Evolutionary conservation across 768 basidiomycete species (phyloP), one percentile per base, ranked within the genome.

Genomic region (Chiua virens): DNA sequence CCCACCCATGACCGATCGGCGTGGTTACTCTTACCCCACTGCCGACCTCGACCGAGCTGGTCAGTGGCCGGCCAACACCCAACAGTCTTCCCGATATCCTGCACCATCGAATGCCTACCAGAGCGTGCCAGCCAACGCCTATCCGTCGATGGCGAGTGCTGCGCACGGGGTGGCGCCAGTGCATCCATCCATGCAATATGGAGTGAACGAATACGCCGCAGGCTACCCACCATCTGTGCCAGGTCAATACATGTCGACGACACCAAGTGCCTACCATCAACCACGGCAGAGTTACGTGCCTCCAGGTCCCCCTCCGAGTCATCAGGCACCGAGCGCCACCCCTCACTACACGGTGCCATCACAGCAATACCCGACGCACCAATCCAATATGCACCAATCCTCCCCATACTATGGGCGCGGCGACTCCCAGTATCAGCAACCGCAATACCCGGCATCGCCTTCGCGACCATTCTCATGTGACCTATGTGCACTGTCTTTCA

Each of bases 401-500:
- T 69, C 42, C 57, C 72, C 58, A 45, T 76, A 77, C 50, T 62
- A 73, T 43, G 65, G 65, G n/a, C 72, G 70, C 23, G 46, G 53
- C 30, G 64, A 64, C 34, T 42, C 61, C n/a, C 54, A 45, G 5
- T 62, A 55, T 47, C 61, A 47, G 23, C 64, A 48, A 42, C 63
- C 74, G 35, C 80, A 82, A 49, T 82, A 81, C 65, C 77, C 83
- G 23, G 73, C 79, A 35, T 79, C 83, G n/a, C 79, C 82, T 8
- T 66, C 73, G 17, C 78, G 84, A 35, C 85, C 85, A 18, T 87
- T 82, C 59, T 74, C 80, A 10, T 87, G 86, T 53, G 83, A 86
- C 58, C 66, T 89, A 56, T 92, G 89, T 65, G 78, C 87, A 11
- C 67, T 91, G 55, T 90, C 89, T 20, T 92, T 92, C 74, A 89